Base-by-base conservation (phyloP, 495 filamentous ascomycete genomes). In the Gamarada debralockiae region DNA sequence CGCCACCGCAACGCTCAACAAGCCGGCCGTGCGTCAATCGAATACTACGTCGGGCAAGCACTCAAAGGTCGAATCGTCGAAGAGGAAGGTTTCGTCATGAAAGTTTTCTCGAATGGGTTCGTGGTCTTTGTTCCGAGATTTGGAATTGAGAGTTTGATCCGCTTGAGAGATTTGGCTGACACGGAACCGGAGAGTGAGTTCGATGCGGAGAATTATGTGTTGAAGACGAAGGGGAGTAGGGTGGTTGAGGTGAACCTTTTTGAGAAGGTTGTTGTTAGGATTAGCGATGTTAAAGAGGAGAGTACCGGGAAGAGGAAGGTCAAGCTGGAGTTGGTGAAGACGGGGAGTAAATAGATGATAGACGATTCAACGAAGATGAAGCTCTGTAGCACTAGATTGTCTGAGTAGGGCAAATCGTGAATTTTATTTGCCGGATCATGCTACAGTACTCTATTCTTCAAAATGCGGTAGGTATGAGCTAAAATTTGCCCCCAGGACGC, bases 31-130 rank as follows among this genome's bases (percentile, higher is more conserved):
- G 90, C 95, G 27, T 90, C 85, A 59, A 87, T 97, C 53, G 90
- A 96, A 59, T 98, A 96, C 69, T 97, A 97, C 65, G 93, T 98
- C 7, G 93, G 93, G 0, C 93, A 97, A 69, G 89, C 92, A 2
- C 81, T 97, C 29, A 93, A 93, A 69, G 89, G 90, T 13, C 82
- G 85, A 34, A 81, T 90, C 9, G 61, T 63, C 4, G 82, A 86
- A 48, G 92, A 96, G 68, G 91, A 97, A 48, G 93, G 88, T 3
- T 97, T 95, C 65, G 83, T 97, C 20, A 96, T 98, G 86, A 88
- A 87, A 67, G 86, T 98, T 17, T 97, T 98, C 64, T 89, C 87
- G 60, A 98, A 98, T 67, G 93, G 93, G 3, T 90, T 95, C 53
- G 92, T 96, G 3, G 92, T 97, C 3, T 90, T 97, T 59, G 92